Base-by-base conservation (phyloP, 306 rosid species). In the Lathyrus tuberosus region DNA sequence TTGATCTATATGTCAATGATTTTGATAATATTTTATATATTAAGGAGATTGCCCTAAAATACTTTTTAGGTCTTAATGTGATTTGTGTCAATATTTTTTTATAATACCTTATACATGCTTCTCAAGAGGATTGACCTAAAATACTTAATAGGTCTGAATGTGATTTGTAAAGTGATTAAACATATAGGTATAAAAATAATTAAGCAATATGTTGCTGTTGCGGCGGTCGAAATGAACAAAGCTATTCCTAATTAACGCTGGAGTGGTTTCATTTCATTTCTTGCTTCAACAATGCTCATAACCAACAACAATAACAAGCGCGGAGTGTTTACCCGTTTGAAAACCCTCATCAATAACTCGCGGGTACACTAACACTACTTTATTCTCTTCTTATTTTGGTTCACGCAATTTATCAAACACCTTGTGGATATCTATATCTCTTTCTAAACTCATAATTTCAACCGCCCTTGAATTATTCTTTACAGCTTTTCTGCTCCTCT, bases 331-430 rank as follows among this genome's bases (percentile, higher is more conserved):
- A 9, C 47, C 70, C 74, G 61, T 49, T 58, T 80, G 43, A 70
- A 40, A 53, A 28, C 71, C 59, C 71, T 70, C 22, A 26, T 70
- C 54, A 70, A 49, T 59, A 70, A 65, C 67, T 40, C 73, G 9
- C 74, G 44, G 74, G 84, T 75, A n/a, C 31, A 33, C 56, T 3
- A n/a, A 38, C 40, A 56, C 4, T 10, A 17, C 24, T 1, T 40
- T 44, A 20, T 20, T 33, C n/a, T 58, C 22, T 3, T 37, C 7
- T 48, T 69, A 24, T 24, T 67, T 65, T 80, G 17, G 77, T 58
- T 80, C 20, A 58, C 67, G 8, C 84, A 70, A 10, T 80, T 80
- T 71, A 22, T 75, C 84, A 6, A 80, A 80, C 80, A 75, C 78
- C 46, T 80, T n/a, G 76, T 52, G 75, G 2, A 8, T 5, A 10